These are phyloP conservation scores for Lactarius tabidus DNA, from an alignment of 768 basidiomycete genomes.

Conservation along the genomic window DNA sequence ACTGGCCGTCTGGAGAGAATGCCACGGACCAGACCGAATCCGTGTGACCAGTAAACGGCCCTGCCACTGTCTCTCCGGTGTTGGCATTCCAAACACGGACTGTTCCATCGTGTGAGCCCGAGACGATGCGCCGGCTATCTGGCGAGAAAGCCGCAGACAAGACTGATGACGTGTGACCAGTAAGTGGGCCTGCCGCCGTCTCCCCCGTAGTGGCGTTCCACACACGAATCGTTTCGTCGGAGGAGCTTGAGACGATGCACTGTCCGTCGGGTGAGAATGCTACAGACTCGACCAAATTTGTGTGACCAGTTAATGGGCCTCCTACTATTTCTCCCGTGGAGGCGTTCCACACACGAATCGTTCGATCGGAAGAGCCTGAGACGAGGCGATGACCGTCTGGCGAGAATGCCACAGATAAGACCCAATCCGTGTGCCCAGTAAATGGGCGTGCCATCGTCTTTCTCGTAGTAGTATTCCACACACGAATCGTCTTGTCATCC, in stretches of 20 bases:
- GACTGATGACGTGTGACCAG: constrained; percentile 15
- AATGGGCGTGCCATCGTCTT: neutral
- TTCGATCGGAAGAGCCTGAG: neutral
- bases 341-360: neutral
- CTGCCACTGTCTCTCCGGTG: neutral
- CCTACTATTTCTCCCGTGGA: neutral
- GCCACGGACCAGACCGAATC: neutral
- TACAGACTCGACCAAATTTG: neutral
- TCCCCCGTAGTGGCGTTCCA: neutral
- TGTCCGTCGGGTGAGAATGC: constrained; percentile 6
- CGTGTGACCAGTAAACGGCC: neutral
- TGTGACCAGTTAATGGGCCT: neutral
- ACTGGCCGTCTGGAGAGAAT: neutral
- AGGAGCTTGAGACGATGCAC: constrained; percentile 33
- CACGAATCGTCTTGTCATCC: too few species aligned
- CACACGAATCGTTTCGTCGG: neutral
- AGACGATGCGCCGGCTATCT: constrained; percentile 5
- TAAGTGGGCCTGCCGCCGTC: neutral
- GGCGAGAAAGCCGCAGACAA: constrained; percentile 16
- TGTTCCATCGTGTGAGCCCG: neutral
- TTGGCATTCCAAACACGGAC: neutral
- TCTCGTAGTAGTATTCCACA: neutral
- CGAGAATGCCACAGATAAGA: neutral
- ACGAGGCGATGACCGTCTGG: neutral
- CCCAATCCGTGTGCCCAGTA: neutral